These are phyloP conservation scores for Aspergillus neoniger DNA, from an alignment of 2,329 filamentous ascomycete genomes.

Conservation along the genomic window DNA sequence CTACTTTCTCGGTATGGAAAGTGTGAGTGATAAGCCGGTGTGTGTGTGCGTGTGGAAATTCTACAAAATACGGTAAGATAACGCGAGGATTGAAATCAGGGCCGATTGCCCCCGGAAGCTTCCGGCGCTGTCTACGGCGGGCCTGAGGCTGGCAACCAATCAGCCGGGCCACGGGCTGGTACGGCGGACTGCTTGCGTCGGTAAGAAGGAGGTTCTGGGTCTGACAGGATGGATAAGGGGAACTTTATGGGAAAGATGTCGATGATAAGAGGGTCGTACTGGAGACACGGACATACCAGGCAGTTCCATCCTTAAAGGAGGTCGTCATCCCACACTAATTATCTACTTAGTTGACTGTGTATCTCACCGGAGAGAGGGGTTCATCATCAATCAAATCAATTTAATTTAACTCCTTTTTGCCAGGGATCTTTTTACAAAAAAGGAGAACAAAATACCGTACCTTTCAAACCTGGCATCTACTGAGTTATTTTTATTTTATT, in stretches of 20 bases:
- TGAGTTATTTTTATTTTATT: neutral
- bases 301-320: conserved; percentile 2
- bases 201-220: conserved; percentile 10
- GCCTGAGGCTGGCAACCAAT: conserved; percentile 19
- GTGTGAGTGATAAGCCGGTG: conserved; percentile 1
- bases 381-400: no score
- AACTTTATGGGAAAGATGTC: neutral
- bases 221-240: conserved; percentile 6
- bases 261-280: conserved; percentile 16
- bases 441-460: neutral
- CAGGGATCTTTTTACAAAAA: neutral
- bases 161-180: conserved; percentile 18
- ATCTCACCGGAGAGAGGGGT: neutral
- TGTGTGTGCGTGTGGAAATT: neutral
- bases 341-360: neutral
- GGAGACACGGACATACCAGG: neutral
- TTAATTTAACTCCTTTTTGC: no score
- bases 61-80: conserved; percentile 5
- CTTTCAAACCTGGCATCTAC: neutral
- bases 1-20: neutral
- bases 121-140: conserved; percentile 17
- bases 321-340: neutral
- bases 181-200: conserved; percentile 10
- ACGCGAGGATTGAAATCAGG: neutral
- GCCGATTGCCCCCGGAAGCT: conserved; percentile 19